These are phyloP conservation scores for Microascus cirrosus DNA, from an alignment of 2,329 filamentous ascomycete genomes.

Conservation along the genomic window DNA sequence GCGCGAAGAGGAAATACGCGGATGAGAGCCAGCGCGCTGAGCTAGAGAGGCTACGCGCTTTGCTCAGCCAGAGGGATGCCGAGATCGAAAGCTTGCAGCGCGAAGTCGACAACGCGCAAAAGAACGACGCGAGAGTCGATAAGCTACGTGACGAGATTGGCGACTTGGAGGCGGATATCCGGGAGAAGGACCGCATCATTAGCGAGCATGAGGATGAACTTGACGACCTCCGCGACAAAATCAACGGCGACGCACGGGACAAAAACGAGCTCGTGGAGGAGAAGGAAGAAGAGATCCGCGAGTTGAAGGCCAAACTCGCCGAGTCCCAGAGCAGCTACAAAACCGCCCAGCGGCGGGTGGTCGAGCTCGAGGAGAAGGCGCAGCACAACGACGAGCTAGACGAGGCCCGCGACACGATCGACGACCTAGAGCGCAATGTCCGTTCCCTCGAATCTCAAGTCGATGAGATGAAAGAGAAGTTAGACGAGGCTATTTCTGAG, in stretches of 20 bases:
- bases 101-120: conserved; percentile 45
- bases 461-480: conserved; percentile 41
- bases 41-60: conserved; percentile 43
- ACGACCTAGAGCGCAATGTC: conserved; percentile 44
- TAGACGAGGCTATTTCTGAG: conserved; percentile 40
- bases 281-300: conserved; percentile 37
- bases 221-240: conserved; percentile 49
- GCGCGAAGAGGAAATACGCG: conserved; percentile 63
- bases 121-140: conserved; percentile 47
- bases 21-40: conserved; percentile 58
- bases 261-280: conserved; percentile 47
- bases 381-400: conserved; percentile 35
- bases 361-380: conserved; percentile 44
- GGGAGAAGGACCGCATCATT: conserved; percentile 64
- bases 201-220: conserved; percentile 67
- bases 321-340: conserved; percentile 49
- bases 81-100: conserved; percentile 50
- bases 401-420: conserved; percentile 46
- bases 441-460: conserved; percentile 42
- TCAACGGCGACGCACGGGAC: conserved; percentile 25
- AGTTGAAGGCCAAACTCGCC: conserved; percentile 33
- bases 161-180: conserved; percentile 64
- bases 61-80: conserved; percentile 45
- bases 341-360: conserved; percentile 34
- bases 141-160: conserved; percentile 63